Conservation (phyloP, 148 eudicot species). For the Linanthus parryae region DNA sequence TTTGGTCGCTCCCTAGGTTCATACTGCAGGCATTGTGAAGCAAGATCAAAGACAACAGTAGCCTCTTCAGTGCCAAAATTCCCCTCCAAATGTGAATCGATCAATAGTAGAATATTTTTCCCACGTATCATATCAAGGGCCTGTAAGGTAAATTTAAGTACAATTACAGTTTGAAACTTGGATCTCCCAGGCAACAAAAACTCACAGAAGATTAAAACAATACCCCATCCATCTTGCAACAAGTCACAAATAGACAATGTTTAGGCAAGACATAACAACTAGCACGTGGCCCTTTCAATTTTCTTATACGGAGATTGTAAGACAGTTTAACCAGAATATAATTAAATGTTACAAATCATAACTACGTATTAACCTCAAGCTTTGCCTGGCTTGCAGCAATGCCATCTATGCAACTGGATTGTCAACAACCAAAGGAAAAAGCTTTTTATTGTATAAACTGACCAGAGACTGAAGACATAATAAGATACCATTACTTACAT, state of each 20-base stretch:
- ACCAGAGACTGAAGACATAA: not conserved
- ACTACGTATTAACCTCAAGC: too few relatives aligned
- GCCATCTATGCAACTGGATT: too few relatives aligned
- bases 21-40: conserved; percentile 88
- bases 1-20: conserved; percentile 92
- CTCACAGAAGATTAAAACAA: not conserved
- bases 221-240: too few relatives aligned
- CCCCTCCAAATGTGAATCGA: conserved; percentile 97
- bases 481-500: conserved; percentile 62
- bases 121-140: conserved; percentile 97
- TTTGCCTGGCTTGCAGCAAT: too few relatives aligned
- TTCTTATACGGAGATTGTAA: too few relatives aligned
- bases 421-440: not conserved
- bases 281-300: too few relatives aligned
- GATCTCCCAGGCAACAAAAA: not conserved
- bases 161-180: not conserved
- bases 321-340: too few relatives aligned
- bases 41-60: conserved; percentile 76
- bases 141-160: conserved; percentile 35
- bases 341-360: too few relatives aligned
- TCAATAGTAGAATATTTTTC: conserved; percentile 62
- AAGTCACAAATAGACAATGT: too few relatives aligned
- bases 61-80: conserved; percentile 91
- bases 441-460: too few relatives aligned
- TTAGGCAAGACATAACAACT: too few relatives aligned